Evolutionary conservation across 2,329 filamentous ascomycete species (phyloP).

Genomic region (Stagonosporopsis cucurbitacearum): DNA sequence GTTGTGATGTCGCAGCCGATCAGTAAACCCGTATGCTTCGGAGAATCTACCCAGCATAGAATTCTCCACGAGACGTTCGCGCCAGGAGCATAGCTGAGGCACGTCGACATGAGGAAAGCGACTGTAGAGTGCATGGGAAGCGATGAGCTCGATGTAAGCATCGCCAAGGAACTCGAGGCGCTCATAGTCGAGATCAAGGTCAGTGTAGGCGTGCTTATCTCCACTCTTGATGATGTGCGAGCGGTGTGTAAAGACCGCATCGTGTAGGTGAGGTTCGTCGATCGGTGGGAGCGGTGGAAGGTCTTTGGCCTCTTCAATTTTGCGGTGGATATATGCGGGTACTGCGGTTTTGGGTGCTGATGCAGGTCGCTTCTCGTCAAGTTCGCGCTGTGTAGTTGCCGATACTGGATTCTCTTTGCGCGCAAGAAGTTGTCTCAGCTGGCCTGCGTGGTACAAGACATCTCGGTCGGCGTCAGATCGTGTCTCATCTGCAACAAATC

Average conservation of each 20-base stretch:
- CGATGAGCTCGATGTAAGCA: slow-evolving; percentile 79
- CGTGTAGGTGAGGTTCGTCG: slow-evolving; percentile 64
- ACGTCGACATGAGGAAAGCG: slow-evolving; percentile 70
- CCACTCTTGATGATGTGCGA: slow-evolving; percentile 32
- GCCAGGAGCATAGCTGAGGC: slow-evolving; percentile 75
- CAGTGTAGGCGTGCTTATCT: slow-evolving; percentile 24
- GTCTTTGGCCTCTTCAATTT: slow-evolving; percentile 38
- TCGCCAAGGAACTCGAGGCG: slow-evolving; percentile 89
- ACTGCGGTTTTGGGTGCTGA: slow-evolving; percentile 27
- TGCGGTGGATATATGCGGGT: slow-evolving; percentile 38
- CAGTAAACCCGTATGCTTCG: slow-evolving; percentile 72
- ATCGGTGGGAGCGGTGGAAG: slow-evolving; percentile 69
- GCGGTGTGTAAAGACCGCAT: slow-evolving; percentile 70
- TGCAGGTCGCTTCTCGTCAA: slow-evolving; percentile 39
- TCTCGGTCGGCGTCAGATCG: slow-evolving; percentile 33
- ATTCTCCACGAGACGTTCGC: slow-evolving; percentile 83
- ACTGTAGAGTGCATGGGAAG: slow-evolving; percentile 75
- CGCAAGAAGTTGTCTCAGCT: slow-evolving; percentile 37
- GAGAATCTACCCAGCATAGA: slow-evolving; percentile 75
- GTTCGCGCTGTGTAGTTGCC: slow-evolving; percentile 59
- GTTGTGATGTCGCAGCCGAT: slow-evolving; percentile 62
- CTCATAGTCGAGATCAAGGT: slow-evolving; percentile 67
- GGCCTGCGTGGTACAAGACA: slow-evolving; percentile 37
- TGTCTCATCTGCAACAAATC: slow-evolving; percentile 38
- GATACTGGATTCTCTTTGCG: slow-evolving; percentile 45